phyloP scores from a whole-genome alignment of 202 grass and related monocot genomes.

The Digitaria exilis region DNA sequence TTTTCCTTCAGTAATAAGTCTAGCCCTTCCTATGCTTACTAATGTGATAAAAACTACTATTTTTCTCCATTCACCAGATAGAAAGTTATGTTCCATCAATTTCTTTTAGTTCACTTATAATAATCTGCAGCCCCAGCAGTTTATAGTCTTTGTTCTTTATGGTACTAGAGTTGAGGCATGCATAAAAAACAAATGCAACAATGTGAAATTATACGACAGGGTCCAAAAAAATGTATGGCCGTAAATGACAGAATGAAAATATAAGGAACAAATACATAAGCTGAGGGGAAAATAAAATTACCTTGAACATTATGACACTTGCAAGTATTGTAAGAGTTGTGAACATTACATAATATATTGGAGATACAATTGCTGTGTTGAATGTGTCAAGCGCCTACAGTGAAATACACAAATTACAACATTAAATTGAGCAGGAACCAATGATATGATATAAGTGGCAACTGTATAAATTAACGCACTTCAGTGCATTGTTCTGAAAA shows the following conservation, averaged over 20 bases:
- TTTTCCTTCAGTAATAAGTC: not conserved
- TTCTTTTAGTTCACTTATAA: not conserved
- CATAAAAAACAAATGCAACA: constrained; percentile 17
- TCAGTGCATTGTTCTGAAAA: constrained; percentile 8
- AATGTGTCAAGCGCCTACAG: constrained; percentile 91
- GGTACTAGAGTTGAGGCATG: not conserved
- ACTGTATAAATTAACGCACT: constrained; percentile 17
- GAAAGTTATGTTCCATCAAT: not conserved
- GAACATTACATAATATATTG: constrained; percentile 99
- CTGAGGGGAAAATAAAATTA: constrained; percentile 34
- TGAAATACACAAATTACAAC: constrained; percentile 6
- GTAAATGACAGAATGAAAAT: not conserved
- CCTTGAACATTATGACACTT: constrained; percentile 99
- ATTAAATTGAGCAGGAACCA: not conserved
- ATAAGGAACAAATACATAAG: constrained; percentile 16
- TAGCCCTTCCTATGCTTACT: not conserved
- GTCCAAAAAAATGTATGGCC: not conserved
- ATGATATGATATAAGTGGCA: not conserved
- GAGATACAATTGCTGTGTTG: constrained; percentile 96
- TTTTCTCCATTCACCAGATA: constrained; percentile 1
- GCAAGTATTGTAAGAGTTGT: constrained; percentile 94
- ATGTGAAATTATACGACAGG: not conserved
- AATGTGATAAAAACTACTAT: not conserved
- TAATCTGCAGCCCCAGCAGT: not conserved
- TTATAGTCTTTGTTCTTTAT: not conserved